These are phyloP conservation scores for Cutaneotrichosporon cavernicola DNA, from an alignment of 1,284 basidiomycete genomes.

Conservation along the genomic window DNA sequence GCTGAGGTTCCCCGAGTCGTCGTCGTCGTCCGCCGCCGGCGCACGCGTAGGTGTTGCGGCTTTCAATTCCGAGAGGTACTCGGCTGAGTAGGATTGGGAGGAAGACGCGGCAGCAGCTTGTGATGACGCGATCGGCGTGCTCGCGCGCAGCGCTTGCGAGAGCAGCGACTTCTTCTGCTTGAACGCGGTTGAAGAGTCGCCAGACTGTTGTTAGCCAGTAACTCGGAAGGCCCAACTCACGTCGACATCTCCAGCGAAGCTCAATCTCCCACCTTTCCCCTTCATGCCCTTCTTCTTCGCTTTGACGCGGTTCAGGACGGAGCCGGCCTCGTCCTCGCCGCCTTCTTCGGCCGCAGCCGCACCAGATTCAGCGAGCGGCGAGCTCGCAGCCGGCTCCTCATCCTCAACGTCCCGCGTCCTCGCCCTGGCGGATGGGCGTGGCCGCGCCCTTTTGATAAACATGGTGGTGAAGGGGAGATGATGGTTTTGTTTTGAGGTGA, in stretches of 20 bases:
- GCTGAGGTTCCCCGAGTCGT: slow-evolving; percentile 36
- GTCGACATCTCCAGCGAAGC: slow-evolving; percentile 75
- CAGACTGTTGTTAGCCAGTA: slow-evolving; percentile 17
- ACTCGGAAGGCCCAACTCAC: slow-evolving; percentile 15
- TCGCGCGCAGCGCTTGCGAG: slow-evolving; percentile 46
- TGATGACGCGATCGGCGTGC: slow-evolving; percentile 22
- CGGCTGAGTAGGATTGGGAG: slow-evolving; percentile 63
- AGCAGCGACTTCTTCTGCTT: slow-evolving; percentile 52
- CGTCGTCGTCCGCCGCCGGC: slow-evolving; percentile 49
- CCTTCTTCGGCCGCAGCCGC: slow-evolving; percentile 29
- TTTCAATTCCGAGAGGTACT: slow-evolving; percentile 77
- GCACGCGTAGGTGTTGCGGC: slow-evolving; percentile 49
- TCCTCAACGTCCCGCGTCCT: slow-evolving; percentile 33
- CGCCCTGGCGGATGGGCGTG: slow-evolving; percentile 41
- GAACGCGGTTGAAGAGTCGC: slow-evolving; percentile 36
- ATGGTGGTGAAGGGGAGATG: slow-evolving; percentile 26
- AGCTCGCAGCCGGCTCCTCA: slow-evolving; percentile 29
- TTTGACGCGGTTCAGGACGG: slow-evolving; percentile 49
- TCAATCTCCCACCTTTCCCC: slow-evolving; percentile 57
- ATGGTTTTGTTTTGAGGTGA: not conserved
- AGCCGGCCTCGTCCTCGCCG: slow-evolving; percentile 29
- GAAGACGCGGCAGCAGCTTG: slow-evolving; percentile 51
- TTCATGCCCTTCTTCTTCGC: slow-evolving; percentile 36
- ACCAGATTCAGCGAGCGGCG: slow-evolving; percentile 35
- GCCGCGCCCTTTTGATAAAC: slow-evolving; percentile 50